Conservation (phyloP, 768 basidiomycete genomes). For the Saitozyma sp. region DNA sequence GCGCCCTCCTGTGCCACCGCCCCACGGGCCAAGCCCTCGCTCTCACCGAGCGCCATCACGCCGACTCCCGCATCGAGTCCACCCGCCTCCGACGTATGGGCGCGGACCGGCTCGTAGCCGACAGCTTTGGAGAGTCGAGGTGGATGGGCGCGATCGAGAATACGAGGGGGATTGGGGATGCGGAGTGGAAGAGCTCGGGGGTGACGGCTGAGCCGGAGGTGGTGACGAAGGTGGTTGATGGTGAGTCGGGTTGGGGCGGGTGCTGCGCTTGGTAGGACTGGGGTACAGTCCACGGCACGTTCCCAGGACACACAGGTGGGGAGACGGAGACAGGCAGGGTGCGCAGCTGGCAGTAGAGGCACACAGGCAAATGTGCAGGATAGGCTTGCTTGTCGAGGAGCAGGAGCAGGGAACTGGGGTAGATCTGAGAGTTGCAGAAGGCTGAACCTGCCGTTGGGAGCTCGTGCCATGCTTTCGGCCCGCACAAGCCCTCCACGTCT, state of each 20-base stretch:
- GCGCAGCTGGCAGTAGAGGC: too few species aligned
- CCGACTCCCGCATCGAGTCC: slow-evolving; percentile 84
- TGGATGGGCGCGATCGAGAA: slow-evolving; percentile 90
- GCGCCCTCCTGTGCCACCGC: slow-evolving; percentile 76
- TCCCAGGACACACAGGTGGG: too few species aligned
- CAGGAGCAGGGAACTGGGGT: too few species aligned
- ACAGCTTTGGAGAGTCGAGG: slow-evolving; percentile 91
- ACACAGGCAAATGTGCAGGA: too few species aligned
- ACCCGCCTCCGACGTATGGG: slow-evolving; percentile 83
- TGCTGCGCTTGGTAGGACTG: too few species aligned
- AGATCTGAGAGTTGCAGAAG: too few species aligned
- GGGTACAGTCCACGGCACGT: too few species aligned
- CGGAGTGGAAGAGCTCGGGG: slow-evolving; percentile 82
- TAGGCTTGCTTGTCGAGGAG: too few species aligned
- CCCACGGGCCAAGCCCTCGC: slow-evolving; percentile 71
- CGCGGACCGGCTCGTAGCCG: slow-evolving; percentile 74
- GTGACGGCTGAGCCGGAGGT: slow-evolving; percentile 93
- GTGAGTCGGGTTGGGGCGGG: slow-evolving; percentile 53
- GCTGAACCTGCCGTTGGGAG: too few species aligned
- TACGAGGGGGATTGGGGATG: slow-evolving; percentile 85
- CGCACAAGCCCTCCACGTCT: too few species aligned
- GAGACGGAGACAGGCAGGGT: too few species aligned
- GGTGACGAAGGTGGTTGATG: slow-evolving; percentile 69
- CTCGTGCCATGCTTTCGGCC: too few species aligned
- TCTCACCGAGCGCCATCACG: slow-evolving; percentile 93